Evolutionary conservation across 805 yeast species (phyloP).

Genomic region (Spathaspora gorwiae): DNA sequence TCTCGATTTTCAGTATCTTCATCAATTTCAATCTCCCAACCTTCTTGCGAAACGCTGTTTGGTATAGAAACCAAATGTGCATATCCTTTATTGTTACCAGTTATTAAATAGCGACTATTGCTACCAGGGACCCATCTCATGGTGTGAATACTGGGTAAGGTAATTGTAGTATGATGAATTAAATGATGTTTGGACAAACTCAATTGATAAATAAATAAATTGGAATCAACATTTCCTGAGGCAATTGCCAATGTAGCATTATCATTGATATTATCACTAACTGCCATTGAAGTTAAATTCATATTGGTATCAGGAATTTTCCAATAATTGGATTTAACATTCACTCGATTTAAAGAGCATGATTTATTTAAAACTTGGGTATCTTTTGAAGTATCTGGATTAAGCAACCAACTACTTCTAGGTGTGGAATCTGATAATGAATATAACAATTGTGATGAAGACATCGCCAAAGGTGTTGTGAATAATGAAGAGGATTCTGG

Average conservation of each 20-base stretch:
- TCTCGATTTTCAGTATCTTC: slow-evolving; percentile 30
- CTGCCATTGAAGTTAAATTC: slow-evolving; percentile 43
- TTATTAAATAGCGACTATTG: slow-evolving; percentile 40
- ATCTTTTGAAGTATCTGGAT: slow-evolving; percentile 20
- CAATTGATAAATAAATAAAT: slow-evolving; percentile 49
- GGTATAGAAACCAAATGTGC: slow-evolving; percentile 73
- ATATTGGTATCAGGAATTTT: slow-evolving; percentile 39
- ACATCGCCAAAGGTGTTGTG: neutral
- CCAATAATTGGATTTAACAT: slow-evolving; percentile 43
- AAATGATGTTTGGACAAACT: slow-evolving; percentile 36
- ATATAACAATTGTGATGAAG: neutral
- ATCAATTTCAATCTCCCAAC: neutral
- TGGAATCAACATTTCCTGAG: slow-evolving; percentile 41
- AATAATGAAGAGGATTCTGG: neutral
- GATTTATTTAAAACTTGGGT: slow-evolving; percentile 38
- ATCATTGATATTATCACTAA: slow-evolving; percentile 9
- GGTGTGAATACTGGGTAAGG: slow-evolving; percentile 51
- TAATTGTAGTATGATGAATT: slow-evolving; percentile 56
- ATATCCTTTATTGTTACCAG: slow-evolving; percentile 76
- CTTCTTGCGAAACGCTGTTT: slow-evolving; percentile 14
- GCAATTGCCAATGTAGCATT: slow-evolving; percentile 49
- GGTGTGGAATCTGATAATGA: slow-evolving; percentile 4
- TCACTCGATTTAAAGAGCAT: slow-evolving; percentile 36
- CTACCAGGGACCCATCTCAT: slow-evolving; percentile 45
- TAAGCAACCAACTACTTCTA: slow-evolving; percentile 25